These are phyloP conservation scores for Zea luxurians DNA, from an alignment of 176 grass and related monocot species.

Conservation along the genomic window DNA sequence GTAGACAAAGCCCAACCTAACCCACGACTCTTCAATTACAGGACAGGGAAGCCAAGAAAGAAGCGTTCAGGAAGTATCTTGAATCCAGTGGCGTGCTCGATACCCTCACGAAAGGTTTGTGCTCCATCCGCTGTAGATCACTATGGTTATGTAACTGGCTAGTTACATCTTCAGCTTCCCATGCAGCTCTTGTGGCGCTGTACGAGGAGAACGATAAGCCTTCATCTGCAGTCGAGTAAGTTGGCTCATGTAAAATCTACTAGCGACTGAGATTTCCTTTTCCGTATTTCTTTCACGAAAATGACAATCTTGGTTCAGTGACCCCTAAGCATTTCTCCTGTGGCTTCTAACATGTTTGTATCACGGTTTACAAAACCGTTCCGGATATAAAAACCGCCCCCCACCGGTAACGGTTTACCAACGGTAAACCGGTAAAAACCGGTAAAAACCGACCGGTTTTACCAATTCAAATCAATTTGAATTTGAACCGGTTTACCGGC, in stretches of 20 bases:
- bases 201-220: constrained; percentile 90
- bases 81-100: constrained; percentile 92
- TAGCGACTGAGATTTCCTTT: not conserved
- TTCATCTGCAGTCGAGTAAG: constrained; percentile 86
- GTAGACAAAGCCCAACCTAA: not conserved
- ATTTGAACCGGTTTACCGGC: too few relatives aligned
- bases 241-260: constrained; percentile 23
- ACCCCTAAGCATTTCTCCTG: not conserved
- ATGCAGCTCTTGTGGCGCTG: constrained; percentile 80
- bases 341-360: not conserved
- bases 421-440: too few relatives aligned
- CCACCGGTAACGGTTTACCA: too few relatives aligned
- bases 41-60: constrained; percentile 93
- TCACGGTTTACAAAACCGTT: too few relatives aligned
- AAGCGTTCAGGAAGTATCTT: constrained; percentile 92
- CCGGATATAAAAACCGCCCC: too few relatives aligned
- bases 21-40: not conserved
- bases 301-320: not conserved
- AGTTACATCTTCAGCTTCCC: not conserved
- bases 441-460: too few relatives aligned
- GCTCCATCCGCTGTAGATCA: not conserved
- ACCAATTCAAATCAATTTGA: too few relatives aligned
- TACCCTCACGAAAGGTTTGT: constrained; percentile 87
- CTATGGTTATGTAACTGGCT: not conserved
- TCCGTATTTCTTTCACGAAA: not conserved